Conservation (phyloP, 2,329 filamentous ascomycete genomes). For the Rhynchosporium agropyri region DNA sequence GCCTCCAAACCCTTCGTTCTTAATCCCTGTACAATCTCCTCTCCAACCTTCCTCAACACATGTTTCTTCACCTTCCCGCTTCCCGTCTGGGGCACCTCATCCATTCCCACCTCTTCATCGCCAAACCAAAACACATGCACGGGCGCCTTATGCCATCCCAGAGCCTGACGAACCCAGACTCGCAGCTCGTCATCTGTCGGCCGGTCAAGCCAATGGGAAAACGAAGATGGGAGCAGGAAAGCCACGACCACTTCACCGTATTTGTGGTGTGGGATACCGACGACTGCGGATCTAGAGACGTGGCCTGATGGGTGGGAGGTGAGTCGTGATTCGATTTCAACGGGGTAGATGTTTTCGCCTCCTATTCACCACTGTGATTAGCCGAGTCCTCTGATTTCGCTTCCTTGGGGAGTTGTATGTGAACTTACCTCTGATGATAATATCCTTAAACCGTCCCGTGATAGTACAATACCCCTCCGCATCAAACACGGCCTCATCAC, state of each 20-base stretch:
- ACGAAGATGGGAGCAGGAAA: slow-evolving; percentile 64
- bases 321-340: slow-evolving; percentile 71
- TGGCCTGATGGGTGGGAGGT: slow-evolving; percentile 52
- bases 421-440: slow-evolving; percentile 64
- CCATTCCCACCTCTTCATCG: slow-evolving; percentile 54
- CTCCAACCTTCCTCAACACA: slow-evolving; percentile 31
- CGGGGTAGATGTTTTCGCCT: slow-evolving; percentile 62
- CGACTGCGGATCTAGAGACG: slow-evolving; percentile 62
- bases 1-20: neutral
- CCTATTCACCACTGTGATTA: slow-evolving; percentile 50
- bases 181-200: slow-evolving; percentile 60
- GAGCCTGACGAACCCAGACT: slow-evolving; percentile 61
- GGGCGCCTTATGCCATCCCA: slow-evolving; percentile 71
- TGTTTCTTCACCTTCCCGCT: slow-evolving; percentile 72
- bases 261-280: slow-evolving; percentile 63
- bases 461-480: slow-evolving; percentile 53
- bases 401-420: neutral
- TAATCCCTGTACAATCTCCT: slow-evolving; percentile 29
- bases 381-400: slow-evolving; percentile 43
- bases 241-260: slow-evolving; percentile 71
- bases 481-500: slow-evolving; percentile 56
- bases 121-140: slow-evolving; percentile 78
- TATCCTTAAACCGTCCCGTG: slow-evolving; percentile 69
- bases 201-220: slow-evolving; percentile 69
- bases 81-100: slow-evolving; percentile 64